These are phyloP conservation scores for Cubamyces sp. DNA, from an alignment of 768 basidiomycete species.

Conservation along the genomic window DNA sequence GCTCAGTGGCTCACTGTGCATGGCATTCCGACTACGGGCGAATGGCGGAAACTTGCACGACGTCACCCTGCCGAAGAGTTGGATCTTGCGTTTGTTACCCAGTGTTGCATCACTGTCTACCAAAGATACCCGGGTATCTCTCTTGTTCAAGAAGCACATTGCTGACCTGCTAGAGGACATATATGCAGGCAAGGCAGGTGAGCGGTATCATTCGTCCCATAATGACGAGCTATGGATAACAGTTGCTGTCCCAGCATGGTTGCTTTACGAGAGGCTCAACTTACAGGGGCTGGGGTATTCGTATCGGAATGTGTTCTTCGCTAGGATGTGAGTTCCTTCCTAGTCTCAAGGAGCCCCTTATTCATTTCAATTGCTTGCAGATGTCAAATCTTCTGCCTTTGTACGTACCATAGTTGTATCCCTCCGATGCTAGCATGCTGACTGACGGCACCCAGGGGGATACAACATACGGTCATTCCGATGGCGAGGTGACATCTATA, in stretches of 20 bases:
- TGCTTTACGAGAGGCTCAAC: constrained; percentile 14
- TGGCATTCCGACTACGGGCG: constrained; percentile 37
- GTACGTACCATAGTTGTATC: constrained; percentile 40
- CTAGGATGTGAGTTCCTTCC: constrained; percentile 48
- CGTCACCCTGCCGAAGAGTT: constrained; percentile 57
- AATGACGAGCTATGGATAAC: not conserved
- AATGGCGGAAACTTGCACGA: constrained; percentile 41
- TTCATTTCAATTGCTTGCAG: constrained; percentile 35
- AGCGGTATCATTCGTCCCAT: not conserved
- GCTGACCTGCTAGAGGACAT: constrained; percentile 20
- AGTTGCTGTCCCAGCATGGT: constrained; percentile 4
- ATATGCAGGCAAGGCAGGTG: constrained; percentile 8
- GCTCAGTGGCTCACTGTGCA: constrained; percentile 45
- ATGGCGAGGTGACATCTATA: constrained; percentile 1
- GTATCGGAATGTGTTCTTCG: constrained; percentile 41
- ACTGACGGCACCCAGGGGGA: constrained; percentile 1
- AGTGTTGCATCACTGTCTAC: not conserved
- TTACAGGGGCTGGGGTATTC: not conserved
- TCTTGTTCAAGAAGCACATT: constrained; percentile 17
- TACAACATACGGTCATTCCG: not conserved
- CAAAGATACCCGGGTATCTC: constrained; percentile 8
- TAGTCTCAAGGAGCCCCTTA: not conserved
- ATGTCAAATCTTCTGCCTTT: constrained; percentile 49
- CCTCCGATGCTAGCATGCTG: not conserved
- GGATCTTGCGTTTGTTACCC: constrained; percentile 34